phyloP scores from a whole-genome alignment of 768 basidiomycete genomes.

The Podaxis sp. region DNA sequence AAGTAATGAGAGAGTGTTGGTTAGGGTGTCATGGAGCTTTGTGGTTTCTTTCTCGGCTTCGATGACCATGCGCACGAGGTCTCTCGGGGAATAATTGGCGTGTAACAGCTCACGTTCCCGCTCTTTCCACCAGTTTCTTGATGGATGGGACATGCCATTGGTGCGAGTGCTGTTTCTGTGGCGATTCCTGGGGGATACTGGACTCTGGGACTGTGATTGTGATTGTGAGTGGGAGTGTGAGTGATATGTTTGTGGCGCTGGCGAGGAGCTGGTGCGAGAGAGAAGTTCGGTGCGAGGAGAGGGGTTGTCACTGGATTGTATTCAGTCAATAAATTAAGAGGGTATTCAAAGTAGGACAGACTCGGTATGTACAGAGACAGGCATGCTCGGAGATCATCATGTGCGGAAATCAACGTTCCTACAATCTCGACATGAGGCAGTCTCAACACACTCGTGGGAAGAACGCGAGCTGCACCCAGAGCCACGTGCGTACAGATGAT shows the following conservation, averaged over 20 bases:
- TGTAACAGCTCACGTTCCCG: conserved; percentile 19
- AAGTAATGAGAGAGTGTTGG: conserved; percentile 29
- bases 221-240: background rate
- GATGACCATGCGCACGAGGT: conserved; percentile 26
- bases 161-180: background rate
- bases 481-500: background rate
- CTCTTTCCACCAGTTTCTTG: background rate
- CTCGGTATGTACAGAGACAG: conserved; percentile 5
- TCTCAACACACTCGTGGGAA: background rate
- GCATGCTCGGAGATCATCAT: conserved; percentile 5
- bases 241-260: background rate
- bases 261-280: conserved; percentile 13
- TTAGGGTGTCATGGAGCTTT: conserved; percentile 29
- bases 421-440: background rate
- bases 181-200: background rate
- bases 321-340: conserved; percentile 1
- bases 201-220: conserved; percentile 2
- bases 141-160: background rate
- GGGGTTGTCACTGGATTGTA: background rate
- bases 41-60: conserved; percentile 31
- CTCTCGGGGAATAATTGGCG: conserved; percentile 19
- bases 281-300: conserved; percentile 22
- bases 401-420: background rate
- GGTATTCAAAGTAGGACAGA: background rate
- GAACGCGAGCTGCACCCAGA: background rate